A percentile compares a stretch with the other conserved stretches of the same genome.
phyloP scores from a whole-genome alignment of 2,329 filamentous ascomycete genomes.

The Fusarium continuum region DNA sequence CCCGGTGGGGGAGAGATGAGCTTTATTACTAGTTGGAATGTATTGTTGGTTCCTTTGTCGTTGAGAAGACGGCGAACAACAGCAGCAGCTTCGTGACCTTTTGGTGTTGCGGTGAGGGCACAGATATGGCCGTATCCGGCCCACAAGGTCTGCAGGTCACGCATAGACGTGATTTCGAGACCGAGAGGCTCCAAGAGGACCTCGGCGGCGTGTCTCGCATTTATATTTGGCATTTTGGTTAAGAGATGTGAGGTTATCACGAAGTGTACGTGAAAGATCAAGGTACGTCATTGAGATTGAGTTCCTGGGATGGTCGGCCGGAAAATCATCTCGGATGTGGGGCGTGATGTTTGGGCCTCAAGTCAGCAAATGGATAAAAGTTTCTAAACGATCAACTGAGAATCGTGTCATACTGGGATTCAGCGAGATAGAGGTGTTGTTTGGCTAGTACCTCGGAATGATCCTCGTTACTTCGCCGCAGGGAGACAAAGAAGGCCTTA shows the following conservation, averaged over 20 bases:
- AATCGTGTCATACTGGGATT: background rate
- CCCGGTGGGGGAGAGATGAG: conserved; percentile 60
- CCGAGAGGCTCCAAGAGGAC: conserved; percentile 52
- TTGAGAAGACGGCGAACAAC: conserved; percentile 13
- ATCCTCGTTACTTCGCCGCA: too few relatives aligned
- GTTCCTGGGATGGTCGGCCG: conserved; percentile 15
- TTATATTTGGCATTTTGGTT: conserved; percentile 6
- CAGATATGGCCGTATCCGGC: conserved; percentile 66
- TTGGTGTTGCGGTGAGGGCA: conserved; percentile 57
- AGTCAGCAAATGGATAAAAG: too few relatives aligned
- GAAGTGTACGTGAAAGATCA: background rate
- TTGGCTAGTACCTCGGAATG: too few relatives aligned
- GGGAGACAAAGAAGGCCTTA: too few relatives aligned
- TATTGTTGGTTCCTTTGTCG: conserved; percentile 16
- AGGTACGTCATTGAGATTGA: background rate
- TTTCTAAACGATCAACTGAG: background rate
- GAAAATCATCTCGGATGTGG: conserved; percentile 28
- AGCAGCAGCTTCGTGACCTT: conserved; percentile 27
- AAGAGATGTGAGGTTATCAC: background rate
- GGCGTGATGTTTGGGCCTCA: background rate
- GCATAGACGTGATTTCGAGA: conserved; percentile 52
- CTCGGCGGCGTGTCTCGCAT: conserved; percentile 47
- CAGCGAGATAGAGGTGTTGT: too few relatives aligned
- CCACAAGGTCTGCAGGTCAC: conserved; percentile 57
- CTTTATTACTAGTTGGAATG: conserved; percentile 63